phyloP scores from a whole-genome alignment of 1,284 basidiomycete species.

The Ustilago tritici region DNA sequence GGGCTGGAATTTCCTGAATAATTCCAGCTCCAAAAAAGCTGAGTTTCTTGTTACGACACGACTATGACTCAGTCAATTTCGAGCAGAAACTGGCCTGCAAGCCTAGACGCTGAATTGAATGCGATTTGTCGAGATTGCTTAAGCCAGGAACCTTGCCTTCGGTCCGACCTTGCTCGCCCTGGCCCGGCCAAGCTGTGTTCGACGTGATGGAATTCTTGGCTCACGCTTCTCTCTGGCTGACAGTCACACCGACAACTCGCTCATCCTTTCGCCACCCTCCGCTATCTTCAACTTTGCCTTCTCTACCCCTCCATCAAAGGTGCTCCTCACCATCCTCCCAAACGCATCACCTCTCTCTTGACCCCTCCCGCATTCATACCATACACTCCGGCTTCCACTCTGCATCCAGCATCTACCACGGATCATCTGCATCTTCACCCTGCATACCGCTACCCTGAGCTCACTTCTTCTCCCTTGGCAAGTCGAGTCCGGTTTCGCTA shows the following conservation, averaged over 20 bases:
- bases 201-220: constrained; percentile 1
- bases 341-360: neutral
- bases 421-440: neutral
- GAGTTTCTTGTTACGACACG: neutral
- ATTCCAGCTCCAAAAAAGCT: neutral
- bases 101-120: neutral
- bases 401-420: neutral
- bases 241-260: constrained; percentile 5
- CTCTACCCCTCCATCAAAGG: constrained; percentile 2
- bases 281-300: neutral
- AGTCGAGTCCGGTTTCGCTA: constrained; percentile 37
- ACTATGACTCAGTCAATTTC: neutral
- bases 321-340: constrained; percentile 17
- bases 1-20: neutral
- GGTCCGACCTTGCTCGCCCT: constrained; percentile 8
- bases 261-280: constrained; percentile 21
- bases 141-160: constrained; percentile 2
- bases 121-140: constrained; percentile 7
- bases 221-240: constrained; percentile 6
- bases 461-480: constrained; percentile 11
- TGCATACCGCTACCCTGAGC: neutral
- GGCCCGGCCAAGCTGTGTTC: neutral
- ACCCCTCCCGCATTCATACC: neutral
- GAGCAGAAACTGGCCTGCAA: neutral
- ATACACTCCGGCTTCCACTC: neutral